Base-by-base conservation (phyloP, 345 rosid species). In the Litchi chinensis region DNA sequence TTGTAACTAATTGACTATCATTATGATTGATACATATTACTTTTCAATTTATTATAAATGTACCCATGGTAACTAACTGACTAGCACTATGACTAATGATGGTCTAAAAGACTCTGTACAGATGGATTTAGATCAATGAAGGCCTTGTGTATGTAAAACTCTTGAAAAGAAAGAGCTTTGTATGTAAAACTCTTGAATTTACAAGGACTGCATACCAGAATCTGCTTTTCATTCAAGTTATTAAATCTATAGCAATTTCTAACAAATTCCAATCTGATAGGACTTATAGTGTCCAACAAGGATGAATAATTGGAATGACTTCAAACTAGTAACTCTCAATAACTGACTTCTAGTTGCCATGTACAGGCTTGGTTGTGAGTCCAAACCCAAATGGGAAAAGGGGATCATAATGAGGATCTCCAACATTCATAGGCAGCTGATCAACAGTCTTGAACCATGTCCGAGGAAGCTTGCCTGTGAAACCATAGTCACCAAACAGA, bases 381-480 rank as follows among this genome's bases (percentile, higher is more conserved):
- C 92, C 92, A 76, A 83, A 89, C 16, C 93, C 90, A 76, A 92
- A 90, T 65, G 92, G 89, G 81, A 82, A 90, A 44, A 92, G 82
- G 28, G 93, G 89, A 68, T 92, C 92, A 40, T 92, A 89, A 77
- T 84, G 83, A 50, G 69, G 72, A 84, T 90, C 93, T 1, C 92
- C 95, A 52, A 89, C 80, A 71, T 88, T 89, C 93, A 90, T 86
- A 0, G 92, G 94, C 22, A 92, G 81, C 83, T 92, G 94, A 63
- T 90, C 89, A 59, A 90, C 87, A 2, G 90, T 86, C 85, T 74
- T 90, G 75, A 91, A 85, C 93, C 93, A 92, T 52, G 93, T 88
- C 22, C 89, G 70, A 10, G 92, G 81, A 62, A 91, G 81, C 75
- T 86, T 90, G 62, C 88, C 88, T 0, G 83, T 85, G 78, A 87